phyloP scores from a whole-genome alignment of 257 asterid species.

The Solanum pinnatisectum region DNA sequence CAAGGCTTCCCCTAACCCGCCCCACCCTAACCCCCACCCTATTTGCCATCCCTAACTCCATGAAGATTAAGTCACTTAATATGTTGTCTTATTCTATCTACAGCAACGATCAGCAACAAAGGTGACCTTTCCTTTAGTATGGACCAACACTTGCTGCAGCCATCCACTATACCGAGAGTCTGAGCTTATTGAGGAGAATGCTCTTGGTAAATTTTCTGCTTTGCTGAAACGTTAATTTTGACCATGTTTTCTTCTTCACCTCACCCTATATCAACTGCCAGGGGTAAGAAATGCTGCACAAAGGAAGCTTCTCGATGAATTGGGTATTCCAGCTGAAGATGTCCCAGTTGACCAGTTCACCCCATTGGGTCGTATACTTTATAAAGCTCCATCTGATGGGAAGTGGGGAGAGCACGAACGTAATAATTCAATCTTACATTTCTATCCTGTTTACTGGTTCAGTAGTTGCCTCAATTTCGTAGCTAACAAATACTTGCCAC shows the following conservation, averaged over 20 bases:
- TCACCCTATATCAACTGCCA: constrained; percentile 6
- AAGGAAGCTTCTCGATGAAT: constrained; percentile 87
- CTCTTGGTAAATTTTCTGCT: constrained; percentile 48
- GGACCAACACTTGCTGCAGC: constrained; percentile 99
- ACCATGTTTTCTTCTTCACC: neutral
- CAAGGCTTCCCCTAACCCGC: too few species aligned
- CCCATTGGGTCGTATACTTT: constrained; percentile 82
- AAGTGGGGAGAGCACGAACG: constrained; percentile 99
- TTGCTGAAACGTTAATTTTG: neutral
- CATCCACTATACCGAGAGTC: constrained; percentile 91
- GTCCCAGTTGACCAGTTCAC: constrained; percentile 78
- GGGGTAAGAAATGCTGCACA: constrained; percentile 97
- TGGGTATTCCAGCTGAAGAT: constrained; percentile 78
- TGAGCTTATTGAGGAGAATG: constrained; percentile 71
- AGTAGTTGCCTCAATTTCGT: neutral
- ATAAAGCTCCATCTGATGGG: constrained; percentile 96
- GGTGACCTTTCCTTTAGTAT: constrained; percentile 91
- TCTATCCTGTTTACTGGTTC: neutral
- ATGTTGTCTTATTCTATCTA: neutral
- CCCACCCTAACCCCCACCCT: too few species aligned
- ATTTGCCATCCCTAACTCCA: too few species aligned
- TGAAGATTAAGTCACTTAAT: neutral
- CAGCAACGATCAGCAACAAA: constrained; percentile 97
- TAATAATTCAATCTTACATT: constrained; percentile 12
- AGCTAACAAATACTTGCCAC: neutral